A percentile compares a stretch with the other conserved stretches of the same genome.
phyloP scores from a whole-genome alignment of 2,329 filamentous ascomycete species.

The Trichophyton simii region DNA sequence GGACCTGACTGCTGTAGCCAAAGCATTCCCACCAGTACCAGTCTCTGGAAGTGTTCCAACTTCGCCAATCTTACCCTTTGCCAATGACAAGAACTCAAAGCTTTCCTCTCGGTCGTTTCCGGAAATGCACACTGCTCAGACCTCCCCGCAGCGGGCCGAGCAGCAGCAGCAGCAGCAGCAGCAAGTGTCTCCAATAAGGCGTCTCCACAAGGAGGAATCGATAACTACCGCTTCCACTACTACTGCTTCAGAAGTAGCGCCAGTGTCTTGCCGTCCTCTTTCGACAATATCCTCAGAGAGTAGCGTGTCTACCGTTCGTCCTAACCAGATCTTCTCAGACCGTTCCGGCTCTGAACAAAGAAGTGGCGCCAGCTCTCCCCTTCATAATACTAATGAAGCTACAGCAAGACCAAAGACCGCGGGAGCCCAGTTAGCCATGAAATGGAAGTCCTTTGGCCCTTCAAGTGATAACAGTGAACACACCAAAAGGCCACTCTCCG shows the following conservation, averaged over 20 bases:
- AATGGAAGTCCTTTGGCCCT: slow-evolving; percentile 10
- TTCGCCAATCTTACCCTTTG: slow-evolving; percentile 27
- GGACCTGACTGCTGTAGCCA: slow-evolving; percentile 51
- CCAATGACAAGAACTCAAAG: slow-evolving; percentile 20
- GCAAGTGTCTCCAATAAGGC: not conserved
- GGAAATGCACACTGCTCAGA: slow-evolving; percentile 18
- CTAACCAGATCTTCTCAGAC: slow-evolving; percentile 56
- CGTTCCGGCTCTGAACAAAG: slow-evolving; percentile 38
- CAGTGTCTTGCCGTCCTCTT: slow-evolving; percentile 60
- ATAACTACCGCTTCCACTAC: not conserved
- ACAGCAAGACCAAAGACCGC: slow-evolving; percentile 33
- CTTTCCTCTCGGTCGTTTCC: slow-evolving; percentile 26
- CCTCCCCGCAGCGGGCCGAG: slow-evolving; percentile 25
- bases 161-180: not conserved
- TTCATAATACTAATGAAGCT: slow-evolving; percentile 9
- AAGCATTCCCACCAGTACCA: slow-evolving; percentile 29
- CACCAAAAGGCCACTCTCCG: slow-evolving; percentile 30
- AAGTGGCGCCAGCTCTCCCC: slow-evolving; percentile 11
- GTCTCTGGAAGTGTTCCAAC: slow-evolving; percentile 49
- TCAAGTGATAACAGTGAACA: slow-evolving; percentile 14
- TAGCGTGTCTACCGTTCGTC: slow-evolving; percentile 54
- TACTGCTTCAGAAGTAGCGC: slow-evolving; percentile 12
- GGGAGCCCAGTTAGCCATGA: slow-evolving; percentile 27
- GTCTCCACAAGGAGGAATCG: too few species aligned
- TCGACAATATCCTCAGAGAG: slow-evolving; percentile 77